These are phyloP conservation scores for Corylus avellana DNA, from an alignment of 306 rosid species.

Conservation along the genomic window DNA sequence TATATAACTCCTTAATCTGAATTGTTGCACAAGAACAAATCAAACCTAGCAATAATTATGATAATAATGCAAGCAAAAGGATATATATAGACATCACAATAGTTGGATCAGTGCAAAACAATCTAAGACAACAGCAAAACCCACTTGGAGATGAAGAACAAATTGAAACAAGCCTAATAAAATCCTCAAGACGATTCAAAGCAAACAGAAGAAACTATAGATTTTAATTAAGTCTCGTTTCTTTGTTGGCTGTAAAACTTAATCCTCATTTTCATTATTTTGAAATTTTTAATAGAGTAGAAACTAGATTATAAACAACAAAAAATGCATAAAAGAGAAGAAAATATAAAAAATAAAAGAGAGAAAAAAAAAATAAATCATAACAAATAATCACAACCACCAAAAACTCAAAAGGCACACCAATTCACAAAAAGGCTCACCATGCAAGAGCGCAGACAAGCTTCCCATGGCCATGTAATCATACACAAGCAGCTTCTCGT, in stretches of 20 bases:
- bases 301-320: slow-evolving; percentile 15
- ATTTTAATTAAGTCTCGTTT: background rate
- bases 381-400: slow-evolving; percentile 15
- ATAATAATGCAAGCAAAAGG: slow-evolving; percentile 3
- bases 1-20: slow-evolving; percentile 3
- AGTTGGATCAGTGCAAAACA: slow-evolving; percentile 12
- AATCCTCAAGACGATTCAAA: background rate
- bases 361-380: slow-evolving; percentile 17
- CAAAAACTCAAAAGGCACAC: slow-evolving; percentile 1
- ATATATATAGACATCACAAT: background rate
- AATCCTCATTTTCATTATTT: background rate
- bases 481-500: slow-evolving; percentile 72
- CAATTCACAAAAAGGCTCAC: slow-evolving; percentile 29
- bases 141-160: background rate
- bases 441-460: slow-evolving; percentile 73
- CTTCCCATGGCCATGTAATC: slow-evolving; percentile 75
- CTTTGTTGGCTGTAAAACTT: background rate
- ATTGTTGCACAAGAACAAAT: background rate
- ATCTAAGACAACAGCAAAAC: background rate
- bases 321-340: slow-evolving; percentile 2
- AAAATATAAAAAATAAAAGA: slow-evolving; percentile 9
- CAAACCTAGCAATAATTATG: background rate
- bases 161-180: background rate
- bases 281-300: background rate
- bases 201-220: background rate